Base-by-base conservation (phyloP, 129 eudicot genomes). In the Pulicaria dysenterica region DNA sequence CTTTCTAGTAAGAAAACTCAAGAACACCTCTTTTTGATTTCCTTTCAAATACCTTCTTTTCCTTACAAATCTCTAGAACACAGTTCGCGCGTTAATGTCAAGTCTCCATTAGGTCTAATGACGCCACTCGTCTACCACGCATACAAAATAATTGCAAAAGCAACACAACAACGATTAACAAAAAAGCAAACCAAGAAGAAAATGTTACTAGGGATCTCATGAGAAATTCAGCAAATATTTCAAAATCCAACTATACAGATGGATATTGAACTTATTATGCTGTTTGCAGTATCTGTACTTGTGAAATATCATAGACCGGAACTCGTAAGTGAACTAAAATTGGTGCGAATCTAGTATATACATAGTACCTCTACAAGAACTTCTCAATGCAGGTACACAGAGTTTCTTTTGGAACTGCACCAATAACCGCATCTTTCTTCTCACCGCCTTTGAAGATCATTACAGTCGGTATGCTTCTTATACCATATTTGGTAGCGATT, bases 381-480 rank as follows among this genome's bases (percentile, higher is more conserved):
- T 92, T 92, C 31, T 86, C 96, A 68, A 92, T 92, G 91, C 82
- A 69, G 74, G 85, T 81, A 55, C 62, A 68, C 62, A 92, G 78
- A 53, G 94, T 89, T 40, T 91, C 36, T 60, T 83, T 87, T 11
- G 98, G 98, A 72, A 93, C 98, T 17, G 98, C 98, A 51, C 96
- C 98, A 65, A 93, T 88, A 15, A 93, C 88, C 15, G 98, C 91
- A 16, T 93, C 98, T 79, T 85, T 89, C 87, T 93, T 93, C 83
- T 93, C 98, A 49, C 98, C 98, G 38, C 38, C 80, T 82, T 89
- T 89, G 74, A 89, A 93, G 64, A 93, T 79, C 56, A 93, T 81
- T 63, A 93, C 92, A 7, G 98, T 93, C 1, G 98, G 98, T 53
- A 93, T 93, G 87, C 98, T 93, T 74, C 98, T 83, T 65, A 93